phyloP scores from a whole-genome alignment of 2,329 filamentous ascomycete species.

The Monosporascus sp. region DNA sequence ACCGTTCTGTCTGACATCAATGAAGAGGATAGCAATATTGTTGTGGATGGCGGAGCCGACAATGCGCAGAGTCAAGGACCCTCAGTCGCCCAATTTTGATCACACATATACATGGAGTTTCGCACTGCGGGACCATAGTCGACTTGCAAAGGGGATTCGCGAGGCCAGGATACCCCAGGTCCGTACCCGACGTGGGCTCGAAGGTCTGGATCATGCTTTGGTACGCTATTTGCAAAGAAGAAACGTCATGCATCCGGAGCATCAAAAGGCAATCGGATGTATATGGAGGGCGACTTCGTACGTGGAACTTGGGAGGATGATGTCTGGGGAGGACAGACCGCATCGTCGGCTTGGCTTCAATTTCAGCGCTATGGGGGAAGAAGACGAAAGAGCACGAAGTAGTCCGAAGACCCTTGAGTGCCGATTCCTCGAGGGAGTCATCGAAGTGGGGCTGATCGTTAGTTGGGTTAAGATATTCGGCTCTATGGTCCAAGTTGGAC shows the following conservation, averaged over 20 bases:
- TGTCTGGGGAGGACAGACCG: slow-evolving; percentile 27
- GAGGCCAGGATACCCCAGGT: background rate
- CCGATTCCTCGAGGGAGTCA: slow-evolving; percentile 32
- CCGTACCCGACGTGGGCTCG: slow-evolving; percentile 1
- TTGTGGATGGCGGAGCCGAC: slow-evolving; percentile 32
- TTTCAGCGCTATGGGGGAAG: slow-evolving; percentile 32
- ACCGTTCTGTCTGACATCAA: slow-evolving; percentile 24
- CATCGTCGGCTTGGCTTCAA: slow-evolving; percentile 35
- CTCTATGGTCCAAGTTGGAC: slow-evolving; percentile 23
- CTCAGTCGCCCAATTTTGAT: slow-evolving; percentile 29
- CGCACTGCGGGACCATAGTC: slow-evolving; percentile 26
- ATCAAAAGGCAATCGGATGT: slow-evolving; percentile 18
- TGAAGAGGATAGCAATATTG: slow-evolving; percentile 30
- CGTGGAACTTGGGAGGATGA: slow-evolving; percentile 27
- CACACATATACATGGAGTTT: slow-evolving; percentile 34
- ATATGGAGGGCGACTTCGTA: slow-evolving; percentile 25
- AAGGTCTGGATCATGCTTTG: slow-evolving; percentile 1
- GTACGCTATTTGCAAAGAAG: background rate
- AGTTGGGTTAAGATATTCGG: slow-evolving; percentile 30
- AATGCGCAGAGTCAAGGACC: slow-evolving; percentile 30
- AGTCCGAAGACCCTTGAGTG: slow-evolving; percentile 34
- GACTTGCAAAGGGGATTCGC: slow-evolving; percentile 19
- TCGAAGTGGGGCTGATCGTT: slow-evolving; percentile 21
- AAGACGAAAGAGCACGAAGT: slow-evolving; percentile 27
- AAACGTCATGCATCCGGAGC: background rate